phyloP scores from a whole-genome alignment of 176 grass and related monocot species.

The Avena eriantha region DNA sequence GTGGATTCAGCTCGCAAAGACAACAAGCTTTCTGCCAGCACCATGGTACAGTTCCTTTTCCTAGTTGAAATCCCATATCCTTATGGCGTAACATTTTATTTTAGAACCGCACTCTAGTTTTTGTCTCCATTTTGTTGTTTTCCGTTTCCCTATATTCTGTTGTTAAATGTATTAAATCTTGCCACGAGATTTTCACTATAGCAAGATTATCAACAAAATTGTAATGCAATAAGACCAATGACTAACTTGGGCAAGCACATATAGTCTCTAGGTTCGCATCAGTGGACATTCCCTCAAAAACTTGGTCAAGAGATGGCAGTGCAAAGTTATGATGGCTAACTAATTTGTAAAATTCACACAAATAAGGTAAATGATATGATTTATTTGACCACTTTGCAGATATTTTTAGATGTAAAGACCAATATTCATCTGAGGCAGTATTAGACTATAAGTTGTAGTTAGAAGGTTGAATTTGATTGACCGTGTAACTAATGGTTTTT shows the following conservation, averaged over 20 bases:
- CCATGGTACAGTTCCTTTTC: background rate
- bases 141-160: background rate
- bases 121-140: background rate
- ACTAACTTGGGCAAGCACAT: background rate
- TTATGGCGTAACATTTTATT: background rate
- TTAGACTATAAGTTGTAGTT: background rate
- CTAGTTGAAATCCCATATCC: background rate
- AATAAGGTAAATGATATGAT: background rate
- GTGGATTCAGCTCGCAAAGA: conserved; percentile 37
- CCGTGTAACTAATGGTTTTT: too few species aligned
- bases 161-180: background rate
- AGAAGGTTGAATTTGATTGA: background rate
- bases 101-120: background rate
- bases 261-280: background rate
- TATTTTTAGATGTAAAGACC: background rate
- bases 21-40: conserved; percentile 49
- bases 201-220: background rate
- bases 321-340: background rate
- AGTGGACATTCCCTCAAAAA: background rate
- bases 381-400: background rate
- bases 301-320: background rate
- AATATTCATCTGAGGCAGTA: background rate
- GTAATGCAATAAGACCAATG: background rate
- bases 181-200: background rate
- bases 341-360: background rate